Conservation (phyloP, 345 rosid genomes). For the Eucalyptus curtisii region DNA sequence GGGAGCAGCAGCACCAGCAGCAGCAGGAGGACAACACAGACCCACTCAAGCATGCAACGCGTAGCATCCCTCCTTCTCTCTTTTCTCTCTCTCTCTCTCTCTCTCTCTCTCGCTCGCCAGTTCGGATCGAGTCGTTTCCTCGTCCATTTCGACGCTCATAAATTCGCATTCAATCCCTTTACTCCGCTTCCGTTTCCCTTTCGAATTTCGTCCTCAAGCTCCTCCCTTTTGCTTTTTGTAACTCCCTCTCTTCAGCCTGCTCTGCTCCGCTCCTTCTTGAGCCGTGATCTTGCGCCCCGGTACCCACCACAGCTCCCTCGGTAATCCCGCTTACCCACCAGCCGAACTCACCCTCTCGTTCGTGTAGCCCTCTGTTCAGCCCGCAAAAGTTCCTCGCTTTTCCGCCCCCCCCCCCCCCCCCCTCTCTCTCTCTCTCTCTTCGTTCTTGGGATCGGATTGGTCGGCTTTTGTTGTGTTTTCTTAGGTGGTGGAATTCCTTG, state of each 20-base stretch:
- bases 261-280: not conserved
- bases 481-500: not conserved
- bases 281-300: constrained; percentile 15
- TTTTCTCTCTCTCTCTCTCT: not conserved
- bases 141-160: not conserved
- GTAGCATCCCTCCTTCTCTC: not conserved
- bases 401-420: not conserved
- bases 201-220: not conserved
- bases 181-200: not conserved
- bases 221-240: not conserved
- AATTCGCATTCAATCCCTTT: not conserved
- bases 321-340: not conserved
- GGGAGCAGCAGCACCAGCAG: not conserved
- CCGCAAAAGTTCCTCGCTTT: not conserved
- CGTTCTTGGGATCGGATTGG: not conserved
- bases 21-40: constrained; percentile 3
- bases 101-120: not conserved
- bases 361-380: not conserved
- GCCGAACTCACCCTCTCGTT: not conserved
- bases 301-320: not conserved
- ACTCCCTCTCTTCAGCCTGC: not conserved
- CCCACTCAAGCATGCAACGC: constrained; percentile 36
- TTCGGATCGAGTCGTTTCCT: not conserved
- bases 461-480: not conserved
- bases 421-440: not conserved